Base-by-base conservation (phyloP, 2,329 filamentous ascomycete species). In the Graphium sp. region DNA sequence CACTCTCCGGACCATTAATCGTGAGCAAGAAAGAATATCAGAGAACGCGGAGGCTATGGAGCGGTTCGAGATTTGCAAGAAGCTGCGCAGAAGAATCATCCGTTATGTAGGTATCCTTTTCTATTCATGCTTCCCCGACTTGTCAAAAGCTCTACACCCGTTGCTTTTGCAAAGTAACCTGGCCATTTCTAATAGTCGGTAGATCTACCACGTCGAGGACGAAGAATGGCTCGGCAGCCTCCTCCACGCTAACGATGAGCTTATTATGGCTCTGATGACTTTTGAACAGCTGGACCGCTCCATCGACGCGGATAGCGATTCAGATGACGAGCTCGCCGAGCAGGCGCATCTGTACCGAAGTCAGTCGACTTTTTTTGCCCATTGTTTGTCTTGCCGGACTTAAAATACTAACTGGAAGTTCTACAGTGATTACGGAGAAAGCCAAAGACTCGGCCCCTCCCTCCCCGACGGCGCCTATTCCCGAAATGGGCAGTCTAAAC, bases 261-360 rank as follows among this genome's bases (percentile, higher is more conserved):
- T 98, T n/a, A 81, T 95, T 22, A 77, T 77, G 35, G 83, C 85
- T 2, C 63, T 98, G 32, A 93, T 92, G 70, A 80, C 84, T 0
- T 98, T 84, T 45, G 87, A 95, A 52, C 81, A 94, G 41, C 69
- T 95, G 37, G 87, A 98, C 46, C 74, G 76, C 35, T 84, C 80
- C 26, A 79, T 87, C 37, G 78, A 83, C 38, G 72, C 73, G 5
- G 74, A 79, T 44, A 76, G 71, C 38, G 73, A 79, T 47, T 76
- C 71, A 2, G 73, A 78, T 32, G 72, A 76, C 35, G 77, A 70
- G 40, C 47, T 70, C 22, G 70, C 74, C 24, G 70, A 77, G 42
- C 71, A 76, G 47, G 70, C 73, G 20, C 67, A 73, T 41, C 54
- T 69, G 14, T 77, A 74, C 39, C 58, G 66, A 39, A 70, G 68